phyloP scores from a whole-genome alignment of 2,329 filamentous ascomycete genomes.

The Botrytis hyacinthi region DNA sequence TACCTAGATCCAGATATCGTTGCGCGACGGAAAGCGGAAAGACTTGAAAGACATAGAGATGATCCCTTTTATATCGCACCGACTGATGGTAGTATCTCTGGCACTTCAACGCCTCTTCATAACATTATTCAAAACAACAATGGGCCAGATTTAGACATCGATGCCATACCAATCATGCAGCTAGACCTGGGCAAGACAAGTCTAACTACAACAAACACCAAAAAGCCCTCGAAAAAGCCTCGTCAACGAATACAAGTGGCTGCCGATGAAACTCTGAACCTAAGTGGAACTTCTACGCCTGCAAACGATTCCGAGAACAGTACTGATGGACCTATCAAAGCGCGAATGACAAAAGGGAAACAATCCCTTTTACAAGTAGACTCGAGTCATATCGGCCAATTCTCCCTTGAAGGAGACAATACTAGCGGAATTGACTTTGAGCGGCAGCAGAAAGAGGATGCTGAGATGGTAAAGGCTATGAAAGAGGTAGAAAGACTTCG shows the following conservation, averaged over 20 bases:
- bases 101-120: conserved; percentile 73
- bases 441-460: conserved; percentile 70
- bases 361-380: conserved; percentile 76
- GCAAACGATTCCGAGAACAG: conserved; percentile 54
- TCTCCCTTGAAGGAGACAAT: conserved; percentile 62
- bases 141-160: conserved; percentile 79
- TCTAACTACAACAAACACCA: conserved; percentile 34
- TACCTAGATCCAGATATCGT: conserved; percentile 72
- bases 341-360: conserved; percentile 52
- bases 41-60: conserved; percentile 79
- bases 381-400: conserved; percentile 72
- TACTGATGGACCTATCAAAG: conserved; percentile 48
- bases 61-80: conserved; percentile 90
- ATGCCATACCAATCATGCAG: conserved; percentile 94
- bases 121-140: conserved; percentile 72
- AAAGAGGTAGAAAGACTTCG: conserved; percentile 83
- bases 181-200: conserved; percentile 66
- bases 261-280: conserved; percentile 69
- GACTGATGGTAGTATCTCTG: conserved; percentile 51
- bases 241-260: conserved; percentile 65
- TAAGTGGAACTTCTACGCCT: conserved; percentile 50
- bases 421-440: conserved; percentile 55
- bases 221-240: conserved; percentile 43
- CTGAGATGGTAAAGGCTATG: conserved; percentile 85
- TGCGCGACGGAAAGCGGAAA: conserved; percentile 71